These are phyloP conservation scores for Teratosphaeria nubilosa DNA, from an alignment of 2,329 filamentous ascomycete species.

Conservation along the genomic window DNA sequence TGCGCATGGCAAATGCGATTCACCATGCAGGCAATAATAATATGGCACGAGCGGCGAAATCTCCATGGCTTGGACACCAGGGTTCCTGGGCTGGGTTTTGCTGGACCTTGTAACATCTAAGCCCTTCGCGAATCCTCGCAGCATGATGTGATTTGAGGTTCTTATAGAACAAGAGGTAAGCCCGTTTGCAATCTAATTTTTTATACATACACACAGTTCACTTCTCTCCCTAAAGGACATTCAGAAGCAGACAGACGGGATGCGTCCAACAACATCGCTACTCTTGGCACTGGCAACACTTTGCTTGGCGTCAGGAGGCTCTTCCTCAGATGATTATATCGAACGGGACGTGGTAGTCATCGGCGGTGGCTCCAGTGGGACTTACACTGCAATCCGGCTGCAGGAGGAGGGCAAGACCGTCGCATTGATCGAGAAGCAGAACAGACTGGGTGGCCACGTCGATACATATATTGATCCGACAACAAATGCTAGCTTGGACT, in stretches of 20 bases:
- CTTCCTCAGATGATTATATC: neutral
- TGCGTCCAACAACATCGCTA: neutral
- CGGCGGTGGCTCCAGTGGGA: conserved; percentile 34
- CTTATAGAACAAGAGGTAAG: too few species aligned
- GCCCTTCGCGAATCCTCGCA: too few species aligned
- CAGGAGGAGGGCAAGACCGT: conserved; percentile 29
- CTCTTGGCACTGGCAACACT: neutral
- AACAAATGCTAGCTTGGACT: conserved; percentile 27
- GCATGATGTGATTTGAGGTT: too few species aligned
- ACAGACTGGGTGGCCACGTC: conserved; percentile 38
- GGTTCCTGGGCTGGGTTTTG: too few species aligned
- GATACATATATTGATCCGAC: conserved; percentile 35
- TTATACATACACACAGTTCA: too few species aligned
- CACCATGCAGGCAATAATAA: too few species aligned
- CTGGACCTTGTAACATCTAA: too few species aligned
- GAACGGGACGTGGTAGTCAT: conserved; percentile 28
- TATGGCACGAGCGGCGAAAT: too few species aligned
- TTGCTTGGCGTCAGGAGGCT: neutral
- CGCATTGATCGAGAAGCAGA: conserved; percentile 31
- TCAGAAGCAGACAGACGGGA: neutral
- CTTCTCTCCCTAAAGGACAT: neutral
- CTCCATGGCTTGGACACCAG: too few species aligned
- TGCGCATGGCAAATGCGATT: too few species aligned
- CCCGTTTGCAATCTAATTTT: too few species aligned
- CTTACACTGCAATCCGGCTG: conserved; percentile 32